Percentiles rank a stretch among this genome's conserved stretches.
phyloP scores from a whole-genome alignment of 129 eudicot species.

The Pseudognaphalium luteoalbum region DNA sequence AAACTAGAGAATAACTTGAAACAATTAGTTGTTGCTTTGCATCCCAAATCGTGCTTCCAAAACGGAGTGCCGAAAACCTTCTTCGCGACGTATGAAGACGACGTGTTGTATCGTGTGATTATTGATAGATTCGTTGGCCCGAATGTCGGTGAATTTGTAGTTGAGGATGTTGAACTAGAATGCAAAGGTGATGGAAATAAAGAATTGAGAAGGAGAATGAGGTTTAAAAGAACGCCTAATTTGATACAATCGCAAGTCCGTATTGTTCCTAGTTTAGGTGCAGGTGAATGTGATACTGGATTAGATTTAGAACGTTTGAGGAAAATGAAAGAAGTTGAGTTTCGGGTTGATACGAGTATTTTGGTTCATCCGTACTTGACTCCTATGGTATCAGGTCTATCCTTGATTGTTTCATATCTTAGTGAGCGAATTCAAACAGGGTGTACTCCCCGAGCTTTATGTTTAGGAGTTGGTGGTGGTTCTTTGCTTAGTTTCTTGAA shows the following conservation, averaged over 20 bases:
- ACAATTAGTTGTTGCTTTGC: slow-evolving; percentile 56
- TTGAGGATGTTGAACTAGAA: slow-evolving; percentile 75
- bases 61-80: slow-evolving; percentile 42
- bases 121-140: slow-evolving; percentile 52
- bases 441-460: slow-evolving; percentile 58
- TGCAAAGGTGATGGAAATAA: slow-evolving; percentile 20
- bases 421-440: slow-evolving; percentile 37
- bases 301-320: slow-evolving; percentile 28
- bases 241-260: slow-evolving; percentile 64
- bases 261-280: slow-evolving; percentile 33
- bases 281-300: neutral
- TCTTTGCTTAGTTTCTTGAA: slow-evolving; percentile 65
- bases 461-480: slow-evolving; percentile 97
- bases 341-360: slow-evolving; percentile 44
- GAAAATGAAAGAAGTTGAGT: slow-evolving; percentile 35
- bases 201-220: slow-evolving; percentile 73
- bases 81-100: slow-evolving; percentile 67
- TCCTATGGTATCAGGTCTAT: slow-evolving; percentile 81
- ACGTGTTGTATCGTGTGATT: slow-evolving; percentile 43
- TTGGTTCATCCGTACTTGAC: slow-evolving; percentile 80
- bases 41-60: slow-evolving; percentile 47
- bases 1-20: slow-evolving; percentile 31
- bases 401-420: slow-evolving; percentile 44
- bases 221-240: slow-evolving; percentile 91
- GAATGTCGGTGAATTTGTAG: slow-evolving; percentile 70